phyloP scores from a whole-genome alignment of 257 asterid genomes.

The Echium plantagineum region DNA sequence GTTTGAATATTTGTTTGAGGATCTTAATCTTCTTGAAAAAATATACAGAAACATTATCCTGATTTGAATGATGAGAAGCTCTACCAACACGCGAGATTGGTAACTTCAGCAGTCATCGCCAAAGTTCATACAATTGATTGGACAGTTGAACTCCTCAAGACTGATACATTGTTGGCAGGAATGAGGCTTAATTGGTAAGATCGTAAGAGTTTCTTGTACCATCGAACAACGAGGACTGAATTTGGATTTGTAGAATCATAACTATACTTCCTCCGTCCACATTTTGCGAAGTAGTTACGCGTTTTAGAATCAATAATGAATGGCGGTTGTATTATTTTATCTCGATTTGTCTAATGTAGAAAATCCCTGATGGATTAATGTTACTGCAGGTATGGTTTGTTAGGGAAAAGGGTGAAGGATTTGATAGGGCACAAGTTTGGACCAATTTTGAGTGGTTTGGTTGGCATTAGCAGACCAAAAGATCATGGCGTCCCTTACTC shows the following conservation, averaged over 20 bases:
- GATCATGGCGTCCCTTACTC: constrained; percentile 29
- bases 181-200: constrained; percentile 26
- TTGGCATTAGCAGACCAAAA: constrained; percentile 20
- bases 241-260: neutral
- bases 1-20: neutral
- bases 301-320: too few relatives aligned
- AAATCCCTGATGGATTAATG: neutral
- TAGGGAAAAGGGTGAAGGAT: constrained; percentile 27
- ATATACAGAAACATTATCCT: constrained; percentile 11
- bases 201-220: neutral
- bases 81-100: constrained; percentile 21
- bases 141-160: constrained; percentile 25
- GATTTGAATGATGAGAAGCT: constrained; percentile 22
- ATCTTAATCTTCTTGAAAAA: neutral
- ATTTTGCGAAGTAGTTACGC: too few relatives aligned
- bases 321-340: too few relatives aligned
- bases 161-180: constrained; percentile 20
- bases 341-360: too few relatives aligned
- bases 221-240: neutral
- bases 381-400: constrained; percentile 22
- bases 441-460: constrained; percentile 24
- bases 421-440: constrained; percentile 15
- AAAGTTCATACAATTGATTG: constrained; percentile 28
- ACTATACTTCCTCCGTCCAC: too few relatives aligned
- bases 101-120: constrained; percentile 25